Base-by-base conservation (phyloP, 768 basidiomycete species). In the Hirschioporus abietinus region DNA sequence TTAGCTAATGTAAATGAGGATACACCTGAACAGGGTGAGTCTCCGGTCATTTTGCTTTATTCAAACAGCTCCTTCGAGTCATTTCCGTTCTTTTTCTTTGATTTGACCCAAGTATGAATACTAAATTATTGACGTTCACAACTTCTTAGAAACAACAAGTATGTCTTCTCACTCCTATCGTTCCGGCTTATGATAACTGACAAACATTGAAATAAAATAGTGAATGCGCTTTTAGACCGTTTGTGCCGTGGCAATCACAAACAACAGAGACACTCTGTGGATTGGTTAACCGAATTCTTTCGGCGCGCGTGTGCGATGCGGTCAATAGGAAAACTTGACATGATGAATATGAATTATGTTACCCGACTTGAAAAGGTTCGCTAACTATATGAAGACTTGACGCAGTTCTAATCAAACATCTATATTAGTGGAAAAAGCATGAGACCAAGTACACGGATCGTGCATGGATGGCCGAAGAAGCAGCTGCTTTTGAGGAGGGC, bases 401-500 rank as follows among this genome's bases (percentile, higher is more conserved):
- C 0, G 66, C 9, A 23, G 25, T 35, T 18, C 36, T 35, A 58
- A 15, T 70, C 26, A 62, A 9, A 18, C 3, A 17, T 68, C 67
- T 68, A 35, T 63, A 64, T 71, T 67, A 93, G 92, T 94, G 91
- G 90, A 91, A 90, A 79, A 88, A 79, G 67, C 70, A 82, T 34
- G 88, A 91, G 70, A 84, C 82, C 0, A 79, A 83, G 26, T 91
- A 85, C 70, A 85, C 82, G 1, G 93, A 95, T 76, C 83, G 80
- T 70, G 85, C 86, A 63, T 95, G 91, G 90, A 83, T 80, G 1
- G 78, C 80, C 25, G 87, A 89, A 64, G 93, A 95, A 71, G 75
- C 86, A 20, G 82, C 84, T 23, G 86, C 86, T 1, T 95, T 95
- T 75, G 91, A 93, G 73, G 89, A 91, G 69, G 90, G 84, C 5